Conservation (phyloP, 208 protist species). For the Leptomonas seymouri region DNA sequence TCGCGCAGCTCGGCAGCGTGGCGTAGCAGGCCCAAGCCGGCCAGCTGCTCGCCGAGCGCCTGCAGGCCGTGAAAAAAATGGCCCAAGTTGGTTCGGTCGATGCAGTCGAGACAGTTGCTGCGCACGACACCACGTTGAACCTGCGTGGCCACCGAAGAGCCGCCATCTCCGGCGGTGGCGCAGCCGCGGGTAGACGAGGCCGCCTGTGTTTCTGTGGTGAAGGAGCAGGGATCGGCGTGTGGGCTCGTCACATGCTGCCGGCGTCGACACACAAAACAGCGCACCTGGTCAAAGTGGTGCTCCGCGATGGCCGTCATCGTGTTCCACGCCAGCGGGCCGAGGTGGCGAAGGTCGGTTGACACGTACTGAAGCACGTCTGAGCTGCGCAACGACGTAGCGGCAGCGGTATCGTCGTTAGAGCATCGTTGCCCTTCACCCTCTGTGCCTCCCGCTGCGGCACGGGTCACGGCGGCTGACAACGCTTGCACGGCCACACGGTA, state of each 20-base stretch:
- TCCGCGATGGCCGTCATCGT: conserved; percentile 62
- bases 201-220: background rate
- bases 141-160: conserved; percentile 4
- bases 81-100: conserved; percentile 98
- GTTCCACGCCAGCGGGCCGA: conserved; percentile 75
- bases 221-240: no score
- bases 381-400: background rate
- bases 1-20: conserved; percentile 44
- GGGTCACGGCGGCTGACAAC: conserved; percentile 46
- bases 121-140: conserved; percentile 92
- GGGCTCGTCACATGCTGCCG: background rate
- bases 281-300: conserved; percentile 38
- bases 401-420: background rate
- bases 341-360: conserved; percentile 83
- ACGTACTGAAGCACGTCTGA: conserved; percentile 69
- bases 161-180: background rate
- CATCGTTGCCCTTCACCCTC: background rate
- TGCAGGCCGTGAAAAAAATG: conserved; percentile 94
- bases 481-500: conserved; percentile 69
- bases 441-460: background rate
- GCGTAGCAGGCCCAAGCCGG: conserved; percentile 46
- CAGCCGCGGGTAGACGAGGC: background rate
- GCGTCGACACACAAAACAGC: conserved; percentile 52
- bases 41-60: conserved; percentile 71
- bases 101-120: conserved; percentile 98